These are phyloP conservation scores for Colletotrichum destructivum DNA, from an alignment of 2,329 filamentous ascomycete species.

Conservation along the genomic window DNA sequence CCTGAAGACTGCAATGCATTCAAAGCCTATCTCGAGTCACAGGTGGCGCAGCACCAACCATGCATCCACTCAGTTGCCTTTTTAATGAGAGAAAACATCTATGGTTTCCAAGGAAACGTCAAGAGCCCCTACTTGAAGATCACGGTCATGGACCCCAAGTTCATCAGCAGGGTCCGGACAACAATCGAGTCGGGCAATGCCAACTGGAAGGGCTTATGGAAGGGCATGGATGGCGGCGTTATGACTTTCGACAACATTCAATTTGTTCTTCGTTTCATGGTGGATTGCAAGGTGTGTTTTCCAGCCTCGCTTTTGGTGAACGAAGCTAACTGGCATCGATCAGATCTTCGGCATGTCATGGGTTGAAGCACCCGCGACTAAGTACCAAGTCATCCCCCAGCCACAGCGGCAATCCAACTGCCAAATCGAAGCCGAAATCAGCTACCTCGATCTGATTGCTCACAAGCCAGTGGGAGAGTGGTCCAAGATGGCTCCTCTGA, in stretches of 20 bases:
- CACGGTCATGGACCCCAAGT: constrained; percentile 90
- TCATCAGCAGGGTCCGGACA: constrained; percentile 81
- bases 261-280: constrained; percentile 97
- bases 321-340: constrained; percentile 17
- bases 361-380: constrained; percentile 86
- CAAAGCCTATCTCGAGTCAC: constrained; percentile 84
- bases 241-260: constrained; percentile 97
- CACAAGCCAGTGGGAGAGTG: constrained; percentile 94
- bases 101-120: constrained; percentile 93
- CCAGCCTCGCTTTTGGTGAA: too few relatives aligned
- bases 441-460: constrained; percentile 86
- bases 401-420: constrained; percentile 88
- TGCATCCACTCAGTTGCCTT: constrained; percentile 87
- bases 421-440: constrained; percentile 92
- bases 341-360: constrained; percentile 96
- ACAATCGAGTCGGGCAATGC: constrained; percentile 82
- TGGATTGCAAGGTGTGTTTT: constrained; percentile 84
- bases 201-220: constrained; percentile 95
- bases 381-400: constrained; percentile 79
- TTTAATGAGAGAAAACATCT: constrained; percentile 90
- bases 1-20: constrained; percentile 84
- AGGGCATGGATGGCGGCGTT: constrained; percentile 76
- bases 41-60: constrained; percentile 80
- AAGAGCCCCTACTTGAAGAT: constrained; percentile 95
- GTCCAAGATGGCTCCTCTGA: constrained; percentile 96